Conservation (phyloP, 2,329 filamentous ascomycete species). For the Mycosphaerella sp. region DNA sequence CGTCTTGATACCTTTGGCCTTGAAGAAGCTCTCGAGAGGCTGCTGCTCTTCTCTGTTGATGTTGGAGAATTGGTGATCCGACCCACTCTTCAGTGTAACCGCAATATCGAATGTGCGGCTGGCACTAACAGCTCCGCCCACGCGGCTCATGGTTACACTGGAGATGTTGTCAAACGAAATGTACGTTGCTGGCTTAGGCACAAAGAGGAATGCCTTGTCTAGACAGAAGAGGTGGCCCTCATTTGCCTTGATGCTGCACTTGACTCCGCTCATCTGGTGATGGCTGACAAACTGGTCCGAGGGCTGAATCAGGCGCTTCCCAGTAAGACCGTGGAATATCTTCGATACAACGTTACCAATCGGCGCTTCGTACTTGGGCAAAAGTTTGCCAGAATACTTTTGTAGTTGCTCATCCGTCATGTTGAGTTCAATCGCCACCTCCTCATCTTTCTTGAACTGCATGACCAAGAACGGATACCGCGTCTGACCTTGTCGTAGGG, state of each 20-base stretch:
- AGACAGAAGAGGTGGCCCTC: conserved; percentile 96
- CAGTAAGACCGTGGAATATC: conserved; percentile 88
- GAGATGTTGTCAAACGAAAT: conserved; percentile 91
- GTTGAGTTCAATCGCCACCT: conserved; percentile 93
- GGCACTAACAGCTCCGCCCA: conserved; percentile 87
- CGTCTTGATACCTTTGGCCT: conserved; percentile 85
- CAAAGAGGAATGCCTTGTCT: conserved; percentile 98
- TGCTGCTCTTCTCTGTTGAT: conserved; percentile 98
- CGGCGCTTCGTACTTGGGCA: conserved; percentile 85
- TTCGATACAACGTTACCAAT: conserved; percentile 90
- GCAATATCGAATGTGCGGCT: conserved; percentile 97
- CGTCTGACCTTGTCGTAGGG: conserved; percentile 92
- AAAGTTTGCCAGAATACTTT: conserved; percentile 84
- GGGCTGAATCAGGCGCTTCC: conserved; percentile 90
- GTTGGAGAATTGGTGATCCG: conserved; percentile 95
- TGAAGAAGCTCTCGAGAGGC: conserved; percentile 95
- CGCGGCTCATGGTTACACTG: conserved; percentile 89
- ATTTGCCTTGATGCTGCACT: conserved; percentile 99
- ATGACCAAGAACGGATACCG: conserved; percentile 98
- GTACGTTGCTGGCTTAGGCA: conserved; percentile 96
- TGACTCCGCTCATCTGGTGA: conserved; percentile 89
- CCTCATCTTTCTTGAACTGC: conserved; percentile 97
- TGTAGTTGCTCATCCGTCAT: conserved; percentile 85
- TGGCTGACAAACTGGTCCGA: conserved; percentile 93
- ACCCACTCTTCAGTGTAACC: conserved; percentile 78